phyloP scores from a whole-genome alignment of 495 filamentous ascomycete species.

The Penicillium ucsense region DNA sequence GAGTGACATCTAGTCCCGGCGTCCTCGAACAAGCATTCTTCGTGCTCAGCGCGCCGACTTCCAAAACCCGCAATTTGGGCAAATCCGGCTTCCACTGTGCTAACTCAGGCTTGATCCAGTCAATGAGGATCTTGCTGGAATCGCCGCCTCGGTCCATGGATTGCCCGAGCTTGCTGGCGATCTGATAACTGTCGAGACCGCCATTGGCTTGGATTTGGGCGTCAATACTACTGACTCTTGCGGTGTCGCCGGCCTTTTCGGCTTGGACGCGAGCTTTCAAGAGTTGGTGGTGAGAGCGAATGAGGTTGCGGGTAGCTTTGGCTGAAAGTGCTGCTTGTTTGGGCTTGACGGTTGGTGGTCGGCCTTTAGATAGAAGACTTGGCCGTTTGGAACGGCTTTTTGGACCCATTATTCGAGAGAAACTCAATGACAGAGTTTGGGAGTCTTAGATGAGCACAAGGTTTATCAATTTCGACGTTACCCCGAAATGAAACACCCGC shows the following conservation, averaged over 20 bases:
- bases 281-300: conserved; percentile 75
- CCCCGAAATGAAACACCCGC: not conserved
- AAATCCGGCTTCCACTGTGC: conserved; percentile 13
- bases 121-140: conserved; percentile 73
- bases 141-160: conserved; percentile 78
- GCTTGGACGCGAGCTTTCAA: conserved; percentile 70
- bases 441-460: too few relatives aligned
- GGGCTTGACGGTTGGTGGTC: conserved; percentile 48
- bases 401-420: conserved; percentile 4
- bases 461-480: too few relatives aligned
- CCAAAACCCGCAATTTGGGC: conserved; percentile 55
- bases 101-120: conserved; percentile 61
- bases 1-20: conserved; percentile 57
- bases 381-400: conserved; percentile 28
- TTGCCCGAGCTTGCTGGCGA: conserved; percentile 83
- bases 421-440: too few relatives aligned
- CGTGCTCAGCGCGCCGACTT: conserved; percentile 81
- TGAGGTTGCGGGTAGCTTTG: conserved; percentile 68
- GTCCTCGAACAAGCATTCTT: conserved; percentile 75
- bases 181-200: conserved; percentile 76
- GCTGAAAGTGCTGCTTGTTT: conserved; percentile 59
- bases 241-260: conserved; percentile 48
- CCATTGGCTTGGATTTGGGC: conserved; percentile 57
- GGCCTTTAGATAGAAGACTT: conserved; percentile 54
- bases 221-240: conserved; percentile 44